Conservation (phyloP, 2,329 filamentous ascomycete species). For the Podosphaera leucotricha region DNA sequence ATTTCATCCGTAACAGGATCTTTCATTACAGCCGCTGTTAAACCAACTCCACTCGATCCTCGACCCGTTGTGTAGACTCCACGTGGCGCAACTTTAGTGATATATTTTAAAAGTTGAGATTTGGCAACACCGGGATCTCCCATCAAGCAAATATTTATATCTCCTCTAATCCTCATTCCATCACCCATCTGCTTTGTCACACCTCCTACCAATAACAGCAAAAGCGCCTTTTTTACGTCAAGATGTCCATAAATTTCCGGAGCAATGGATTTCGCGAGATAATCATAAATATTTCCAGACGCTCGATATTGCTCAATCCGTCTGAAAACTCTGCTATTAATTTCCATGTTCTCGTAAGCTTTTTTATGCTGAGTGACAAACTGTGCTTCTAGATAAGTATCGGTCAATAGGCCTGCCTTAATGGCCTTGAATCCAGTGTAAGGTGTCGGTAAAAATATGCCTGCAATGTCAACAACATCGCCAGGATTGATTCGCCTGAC, state of each 20-base stretch:
- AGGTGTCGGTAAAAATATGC: conserved; percentile 88
- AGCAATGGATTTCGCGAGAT: conserved; percentile 83
- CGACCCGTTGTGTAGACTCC: conserved; percentile 64
- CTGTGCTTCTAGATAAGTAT: conserved; percentile 92
- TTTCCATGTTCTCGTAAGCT: conserved; percentile 75
- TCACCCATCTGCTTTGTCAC: conserved; percentile 94
- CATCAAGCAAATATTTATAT: conserved; percentile 98
- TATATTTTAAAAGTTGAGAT: conserved; percentile 94
- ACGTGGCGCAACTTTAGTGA: conserved; percentile 88
- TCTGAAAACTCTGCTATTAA: conserved; percentile 56
- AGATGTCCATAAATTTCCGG: conserved; percentile 92
- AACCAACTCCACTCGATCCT: conserved; percentile 58
- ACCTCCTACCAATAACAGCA: conserved; percentile 87
- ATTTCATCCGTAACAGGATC: conserved; percentile 62
- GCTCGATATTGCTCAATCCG: conserved; percentile 70
- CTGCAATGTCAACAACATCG: conserved; percentile 80
- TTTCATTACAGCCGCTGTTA: conserved; percentile 60
- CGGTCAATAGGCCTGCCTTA: conserved; percentile 81
- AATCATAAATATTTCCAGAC: conserved; percentile 84
- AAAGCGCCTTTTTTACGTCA: conserved; percentile 91
- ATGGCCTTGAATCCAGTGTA: conserved; percentile 99
- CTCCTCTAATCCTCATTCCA: conserved; percentile 95
- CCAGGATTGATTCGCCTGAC: conserved; percentile 78
- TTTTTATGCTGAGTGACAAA: conserved; percentile 92
- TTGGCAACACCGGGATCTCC: conserved; percentile 99